These are phyloP conservation scores for Dioscorea dumetorum DNA, from an alignment of 106 monocot genomes.

Conservation along the genomic window DNA sequence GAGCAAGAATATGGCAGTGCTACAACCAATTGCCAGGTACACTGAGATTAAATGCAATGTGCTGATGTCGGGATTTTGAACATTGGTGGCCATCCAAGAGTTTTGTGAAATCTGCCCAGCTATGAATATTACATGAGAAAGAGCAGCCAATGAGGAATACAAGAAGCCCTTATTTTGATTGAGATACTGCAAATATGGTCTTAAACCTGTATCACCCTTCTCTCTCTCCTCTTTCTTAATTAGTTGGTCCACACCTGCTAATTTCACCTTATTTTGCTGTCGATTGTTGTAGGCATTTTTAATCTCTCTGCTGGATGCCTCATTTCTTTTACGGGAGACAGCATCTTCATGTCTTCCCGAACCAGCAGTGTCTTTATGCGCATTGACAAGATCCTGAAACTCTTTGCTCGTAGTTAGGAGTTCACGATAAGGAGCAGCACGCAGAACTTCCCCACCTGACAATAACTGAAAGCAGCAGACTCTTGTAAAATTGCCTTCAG, in stretches of 20 bases:
- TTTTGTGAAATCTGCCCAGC: constrained; percentile 82
- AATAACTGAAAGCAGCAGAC: constrained; percentile 42
- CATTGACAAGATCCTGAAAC: constrained; percentile 76
- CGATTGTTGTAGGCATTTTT: neutral
- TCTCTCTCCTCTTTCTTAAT: constrained; percentile 97
- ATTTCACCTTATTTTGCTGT: constrained; percentile 7
- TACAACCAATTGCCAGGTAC: constrained; percentile 63
- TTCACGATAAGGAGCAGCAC: constrained; percentile 50
- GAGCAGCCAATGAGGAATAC: constrained; percentile 29
- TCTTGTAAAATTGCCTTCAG: too few relatives aligned
- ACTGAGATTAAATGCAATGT: constrained; percentile 54
- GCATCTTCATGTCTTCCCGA: constrained; percentile 27
- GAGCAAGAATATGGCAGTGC: constrained; percentile 53
- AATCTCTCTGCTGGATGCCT: constrained; percentile 16
- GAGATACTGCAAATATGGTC: constrained; percentile 76
- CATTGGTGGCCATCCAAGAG: constrained; percentile 96
- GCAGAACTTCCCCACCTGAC: constrained; percentile 71
- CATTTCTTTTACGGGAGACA: constrained; percentile 12
- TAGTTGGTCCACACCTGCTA: constrained; percentile 42
- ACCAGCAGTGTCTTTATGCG: constrained; percentile 65
- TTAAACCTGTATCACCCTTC: constrained; percentile 66
- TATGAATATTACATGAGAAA: constrained; percentile 65
- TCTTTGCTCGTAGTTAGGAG: constrained; percentile 51
- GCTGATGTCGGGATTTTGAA: constrained; percentile 70
- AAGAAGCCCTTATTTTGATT: constrained; percentile 78